Evolutionary conservation across 495 filamentous ascomycete genomes (phyloP).

Genomic region (Xylaria venustula): DNA sequence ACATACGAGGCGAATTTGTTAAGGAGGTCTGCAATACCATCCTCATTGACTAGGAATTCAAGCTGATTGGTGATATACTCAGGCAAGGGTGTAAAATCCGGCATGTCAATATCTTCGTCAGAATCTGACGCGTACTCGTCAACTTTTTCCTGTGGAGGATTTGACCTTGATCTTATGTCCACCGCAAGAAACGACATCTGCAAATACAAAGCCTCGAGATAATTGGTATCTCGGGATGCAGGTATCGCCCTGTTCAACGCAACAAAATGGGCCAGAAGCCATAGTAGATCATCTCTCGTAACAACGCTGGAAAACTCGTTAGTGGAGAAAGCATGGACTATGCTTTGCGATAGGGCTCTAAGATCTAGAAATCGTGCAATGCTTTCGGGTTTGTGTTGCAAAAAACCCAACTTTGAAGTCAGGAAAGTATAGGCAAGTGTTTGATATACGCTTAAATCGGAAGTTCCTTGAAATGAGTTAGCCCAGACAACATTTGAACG

Average conservation of each 20-base stretch:
- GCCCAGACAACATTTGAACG: not conserved
- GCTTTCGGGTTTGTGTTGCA: constrained; percentile 13
- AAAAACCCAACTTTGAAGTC: constrained; percentile 20
- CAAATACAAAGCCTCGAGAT: constrained; percentile 57
- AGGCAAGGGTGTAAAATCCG: constrained; percentile 24
- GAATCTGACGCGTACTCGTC: constrained; percentile 16
- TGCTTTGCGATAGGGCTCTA: constrained; percentile 29
- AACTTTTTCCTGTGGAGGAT: constrained; percentile 3
- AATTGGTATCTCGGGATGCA: constrained; percentile 49
- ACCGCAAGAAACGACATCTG: constrained; percentile 28
- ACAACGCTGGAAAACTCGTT: not conserved
- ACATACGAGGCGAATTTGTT: constrained; percentile 40
- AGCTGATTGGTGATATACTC: constrained; percentile 33
- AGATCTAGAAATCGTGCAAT: constrained; percentile 21
- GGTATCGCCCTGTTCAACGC: constrained; percentile 61
- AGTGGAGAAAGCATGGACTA: constrained; percentile 21
- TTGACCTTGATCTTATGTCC: constrained; percentile 35
- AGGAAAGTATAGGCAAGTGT: constrained; percentile 39
- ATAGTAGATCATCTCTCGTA: constrained; percentile 51
- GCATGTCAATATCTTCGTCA: constrained; percentile 15
- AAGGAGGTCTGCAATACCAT: constrained; percentile 40
- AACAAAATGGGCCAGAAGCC: constrained; percentile 81
- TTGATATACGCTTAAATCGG: constrained; percentile 27
- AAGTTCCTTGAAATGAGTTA: constrained; percentile 8
- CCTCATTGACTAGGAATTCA: constrained; percentile 36